Conservation (phyloP, 768 basidiomycete species). For the Mycena latifolia region DNA sequence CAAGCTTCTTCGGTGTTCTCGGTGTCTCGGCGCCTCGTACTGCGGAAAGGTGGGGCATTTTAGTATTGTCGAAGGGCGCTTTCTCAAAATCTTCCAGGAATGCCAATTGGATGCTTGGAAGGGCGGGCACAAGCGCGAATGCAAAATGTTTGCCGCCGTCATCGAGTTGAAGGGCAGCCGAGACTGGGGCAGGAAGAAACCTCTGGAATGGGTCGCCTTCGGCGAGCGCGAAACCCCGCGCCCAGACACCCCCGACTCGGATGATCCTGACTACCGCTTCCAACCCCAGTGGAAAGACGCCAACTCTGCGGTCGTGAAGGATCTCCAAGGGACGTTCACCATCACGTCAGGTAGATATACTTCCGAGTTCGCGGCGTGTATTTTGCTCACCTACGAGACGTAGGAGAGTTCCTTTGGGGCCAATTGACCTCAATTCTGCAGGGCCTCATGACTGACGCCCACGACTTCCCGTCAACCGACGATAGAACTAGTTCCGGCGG, state of each 20-base stretch:
- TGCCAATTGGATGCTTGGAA: constrained; percentile 35
- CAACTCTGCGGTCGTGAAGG: constrained; percentile 1
- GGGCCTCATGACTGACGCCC: constrained; percentile 15
- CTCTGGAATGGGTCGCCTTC: constrained; percentile 26
- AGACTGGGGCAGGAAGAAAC: constrained; percentile 19
- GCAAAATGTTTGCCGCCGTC: constrained; percentile 30
- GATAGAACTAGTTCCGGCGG: constrained; percentile 9
- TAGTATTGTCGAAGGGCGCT: too few species aligned
- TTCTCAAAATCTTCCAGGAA: too few species aligned
- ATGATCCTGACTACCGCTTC: constrained; percentile 5
- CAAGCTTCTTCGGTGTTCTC: constrained; percentile 30
- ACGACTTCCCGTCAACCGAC: constrained; percentile 19
- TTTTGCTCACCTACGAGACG: too few species aligned
- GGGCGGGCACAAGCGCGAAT: constrained; percentile 33
- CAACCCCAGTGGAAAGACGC: constrained; percentile 25
- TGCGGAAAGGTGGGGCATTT: constrained; percentile 27
- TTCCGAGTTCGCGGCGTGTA: too few species aligned
- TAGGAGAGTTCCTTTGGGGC: constrained; percentile 36
- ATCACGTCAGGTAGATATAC: constrained; percentile 26
- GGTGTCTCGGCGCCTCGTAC: constrained; percentile 28
- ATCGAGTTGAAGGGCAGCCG: constrained; percentile 31
- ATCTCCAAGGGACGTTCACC: constrained; percentile 27
- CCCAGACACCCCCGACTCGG: not conserved
- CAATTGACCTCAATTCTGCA: constrained; percentile 20
- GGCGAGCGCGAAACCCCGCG: constrained; percentile 17